Conservation (phyloP, 371 early-diverging fungal genomes). For the Coemansia sp. region DNA sequence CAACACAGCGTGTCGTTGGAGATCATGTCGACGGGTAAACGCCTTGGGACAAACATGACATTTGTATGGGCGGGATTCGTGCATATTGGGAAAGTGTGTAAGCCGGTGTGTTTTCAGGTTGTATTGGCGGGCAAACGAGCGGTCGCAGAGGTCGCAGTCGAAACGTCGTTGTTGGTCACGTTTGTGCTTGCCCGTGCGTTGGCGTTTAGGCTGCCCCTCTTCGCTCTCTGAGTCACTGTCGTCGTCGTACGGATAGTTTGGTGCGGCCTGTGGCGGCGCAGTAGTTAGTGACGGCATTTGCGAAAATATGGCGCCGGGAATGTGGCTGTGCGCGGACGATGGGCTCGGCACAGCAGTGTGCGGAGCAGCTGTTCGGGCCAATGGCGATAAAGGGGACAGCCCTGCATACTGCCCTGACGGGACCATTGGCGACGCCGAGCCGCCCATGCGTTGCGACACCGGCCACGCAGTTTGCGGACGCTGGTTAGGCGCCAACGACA, state of each 20-base stretch:
- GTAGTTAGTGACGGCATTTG: constrained; percentile 40
- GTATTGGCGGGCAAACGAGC: constrained; percentile 51
- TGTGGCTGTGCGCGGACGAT: neutral
- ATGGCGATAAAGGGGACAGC: neutral
- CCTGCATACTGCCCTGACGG: neutral
- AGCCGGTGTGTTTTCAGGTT: constrained; percentile 50
- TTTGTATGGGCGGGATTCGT: constrained; percentile 62
- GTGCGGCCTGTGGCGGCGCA: neutral
- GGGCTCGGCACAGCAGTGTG: constrained; percentile 6
- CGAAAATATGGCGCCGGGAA: constrained; percentile 29
- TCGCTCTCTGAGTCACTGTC: neutral
- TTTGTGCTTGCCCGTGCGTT: constrained; percentile 32
- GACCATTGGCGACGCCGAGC: constrained; percentile 3
- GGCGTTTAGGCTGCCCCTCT: constrained; percentile 17
- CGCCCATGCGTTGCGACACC: neutral
- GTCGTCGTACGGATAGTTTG: neutral
- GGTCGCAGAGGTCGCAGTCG: constrained; percentile 46
- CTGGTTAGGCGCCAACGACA: neutral
- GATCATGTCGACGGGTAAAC: constrained; percentile 81
- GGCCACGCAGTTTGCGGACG: neutral
- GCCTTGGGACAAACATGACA: constrained; percentile 69
- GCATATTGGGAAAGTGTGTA: constrained; percentile 49
- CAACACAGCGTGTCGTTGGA: constrained; percentile 76
- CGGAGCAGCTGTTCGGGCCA: neutral
- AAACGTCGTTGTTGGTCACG: constrained; percentile 48